Evolutionary conservation across 2,329 filamentous ascomycete species (phyloP).

Genomic region (Botrytis paeoniae): DNA sequence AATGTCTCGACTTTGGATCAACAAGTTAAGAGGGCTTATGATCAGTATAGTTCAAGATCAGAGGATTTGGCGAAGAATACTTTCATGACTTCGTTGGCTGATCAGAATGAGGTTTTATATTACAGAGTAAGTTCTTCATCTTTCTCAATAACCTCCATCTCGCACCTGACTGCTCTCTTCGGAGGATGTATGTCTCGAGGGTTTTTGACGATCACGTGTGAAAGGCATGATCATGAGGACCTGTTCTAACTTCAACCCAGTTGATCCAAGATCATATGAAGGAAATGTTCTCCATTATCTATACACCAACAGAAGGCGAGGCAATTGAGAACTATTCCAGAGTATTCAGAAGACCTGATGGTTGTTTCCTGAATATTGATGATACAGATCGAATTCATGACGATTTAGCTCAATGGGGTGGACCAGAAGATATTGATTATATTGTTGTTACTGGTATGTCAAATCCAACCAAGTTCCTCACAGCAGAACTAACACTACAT

Average conservation of each 20-base stretch:
- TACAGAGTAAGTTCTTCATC: conserved; percentile 55
- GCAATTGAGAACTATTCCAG: conserved; percentile 82
- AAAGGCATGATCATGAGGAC: not conserved
- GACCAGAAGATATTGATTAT: conserved; percentile 74
- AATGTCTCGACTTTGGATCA: conserved; percentile 72
- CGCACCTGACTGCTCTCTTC: not conserved
- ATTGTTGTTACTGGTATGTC: conserved; percentile 76
- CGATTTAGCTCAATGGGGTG: conserved; percentile 65
- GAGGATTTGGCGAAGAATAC: conserved; percentile 79
- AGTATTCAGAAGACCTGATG: conserved; percentile 73
- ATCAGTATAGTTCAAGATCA: conserved; percentile 65
- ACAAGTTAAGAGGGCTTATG: conserved; percentile 73
- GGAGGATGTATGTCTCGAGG: not conserved
- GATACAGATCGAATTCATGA: conserved; percentile 64
- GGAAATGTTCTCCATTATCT: conserved; percentile 89
- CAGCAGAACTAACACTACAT: conserved; percentile 23
- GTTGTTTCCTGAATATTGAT: conserved; percentile 75
- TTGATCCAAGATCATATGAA: conserved; percentile 73
- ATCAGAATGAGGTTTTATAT: conserved; percentile 82
- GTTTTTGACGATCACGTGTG: not conserved
- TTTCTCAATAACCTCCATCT: not conserved
- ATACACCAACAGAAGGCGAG: conserved; percentile 86
- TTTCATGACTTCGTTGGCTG: conserved; percentile 79
- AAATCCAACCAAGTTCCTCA: conserved; percentile 42
- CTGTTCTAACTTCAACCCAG: conserved; percentile 40